Conservation (phyloP, 75 land plant genomes). For the Ceratopteris richardii region DNA sequence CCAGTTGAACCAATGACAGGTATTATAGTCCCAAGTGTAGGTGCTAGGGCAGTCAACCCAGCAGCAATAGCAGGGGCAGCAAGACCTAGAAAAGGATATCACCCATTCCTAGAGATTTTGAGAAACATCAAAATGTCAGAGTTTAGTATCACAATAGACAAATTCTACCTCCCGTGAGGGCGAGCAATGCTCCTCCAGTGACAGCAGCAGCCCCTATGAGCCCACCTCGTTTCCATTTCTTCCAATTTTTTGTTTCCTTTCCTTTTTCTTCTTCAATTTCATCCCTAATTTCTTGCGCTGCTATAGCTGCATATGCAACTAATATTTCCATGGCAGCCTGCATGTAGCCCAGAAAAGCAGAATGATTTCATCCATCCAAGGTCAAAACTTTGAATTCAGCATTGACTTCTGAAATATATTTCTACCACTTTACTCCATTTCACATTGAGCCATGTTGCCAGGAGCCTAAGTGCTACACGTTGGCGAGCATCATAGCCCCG, state of each 20-base stretch:
- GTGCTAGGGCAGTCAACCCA: constrained; percentile 86
- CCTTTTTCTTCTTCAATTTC: constrained; percentile 27
- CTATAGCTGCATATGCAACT: constrained; percentile 92
- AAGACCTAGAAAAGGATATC: constrained; percentile 44
- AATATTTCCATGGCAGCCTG: constrained; percentile 93
- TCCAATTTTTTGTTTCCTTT: constrained; percentile 41
- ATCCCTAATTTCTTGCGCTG: constrained; percentile 49
- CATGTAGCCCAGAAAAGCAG: constrained; percentile 1
- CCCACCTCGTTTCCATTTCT: constrained; percentile 88
- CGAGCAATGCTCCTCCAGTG: constrained; percentile 91
- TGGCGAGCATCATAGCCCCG: constrained; percentile 95
- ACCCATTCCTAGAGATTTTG: background rate
- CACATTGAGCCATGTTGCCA: constrained; percentile 85
- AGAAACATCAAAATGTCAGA: background rate
- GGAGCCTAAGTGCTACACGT: constrained; percentile 67
- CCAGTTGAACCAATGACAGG: constrained; percentile 96
- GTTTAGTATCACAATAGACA: too few species aligned
- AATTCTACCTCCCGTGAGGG: constrained; percentile 77
- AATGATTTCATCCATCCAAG: background rate
- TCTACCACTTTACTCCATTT: constrained; percentile 82
- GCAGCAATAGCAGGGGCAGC: constrained; percentile 99
- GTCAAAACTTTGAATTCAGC: background rate
- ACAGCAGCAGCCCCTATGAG: constrained; percentile 98
- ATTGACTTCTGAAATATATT: too few species aligned
- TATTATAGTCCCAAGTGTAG: constrained; percentile 78